A percentile compares a stretch with the other conserved stretches of the same genome.
Conservation (phyloP, 495 filamentous ascomycete genomes). For the Penicillium psychrofluorescens region DNA sequence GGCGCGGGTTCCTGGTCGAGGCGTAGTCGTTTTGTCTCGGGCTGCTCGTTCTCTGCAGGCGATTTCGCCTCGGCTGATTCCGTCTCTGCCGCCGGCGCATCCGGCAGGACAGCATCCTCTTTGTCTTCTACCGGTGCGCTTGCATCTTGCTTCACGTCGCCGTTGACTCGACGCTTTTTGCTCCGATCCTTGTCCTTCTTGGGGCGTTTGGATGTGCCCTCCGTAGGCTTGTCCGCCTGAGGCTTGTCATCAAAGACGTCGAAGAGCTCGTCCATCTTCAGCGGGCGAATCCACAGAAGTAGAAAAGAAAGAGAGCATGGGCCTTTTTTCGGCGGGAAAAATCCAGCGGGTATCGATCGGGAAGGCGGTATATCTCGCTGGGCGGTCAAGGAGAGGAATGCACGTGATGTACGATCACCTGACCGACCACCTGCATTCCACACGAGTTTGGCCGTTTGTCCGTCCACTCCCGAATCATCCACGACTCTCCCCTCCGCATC, state of each 20-base stretch:
- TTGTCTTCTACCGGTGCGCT: slow-evolving; percentile 37
- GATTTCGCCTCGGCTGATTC: slow-evolving; percentile 13
- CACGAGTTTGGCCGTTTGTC: slow-evolving; percentile 12
- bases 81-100: slow-evolving; percentile 23
- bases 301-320: slow-evolving; percentile 4
- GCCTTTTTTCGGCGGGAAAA: slow-evolving; percentile 24
- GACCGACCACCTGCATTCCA: too few species aligned
- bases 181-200: slow-evolving; percentile 48
- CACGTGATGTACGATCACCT: slow-evolving; percentile 4
- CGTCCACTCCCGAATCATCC: slow-evolving; percentile 23
- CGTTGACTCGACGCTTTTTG: slow-evolving; percentile 80
- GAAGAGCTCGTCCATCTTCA: slow-evolving; percentile 72
- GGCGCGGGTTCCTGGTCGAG: slow-evolving; percentile 68
- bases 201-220: slow-evolving; percentile 24
- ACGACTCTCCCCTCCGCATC: slow-evolving; percentile 19
- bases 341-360: slow-evolving; percentile 20
- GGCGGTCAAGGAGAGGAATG: neutral
- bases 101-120: slow-evolving; percentile 33
- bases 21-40: slow-evolving; percentile 66
- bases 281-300: slow-evolving; percentile 8
- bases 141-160: slow-evolving; percentile 53
- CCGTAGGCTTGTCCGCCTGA: slow-evolving; percentile 27
- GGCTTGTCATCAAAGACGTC: slow-evolving; percentile 72
- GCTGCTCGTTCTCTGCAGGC: slow-evolving; percentile 31
- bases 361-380: slow-evolving; percentile 11